Percentiles rank a stretch among this genome's conserved stretches.
phyloP scores from a whole-genome alignment of 805 yeast genomes.

The Sugiyamaella americana region DNA sequence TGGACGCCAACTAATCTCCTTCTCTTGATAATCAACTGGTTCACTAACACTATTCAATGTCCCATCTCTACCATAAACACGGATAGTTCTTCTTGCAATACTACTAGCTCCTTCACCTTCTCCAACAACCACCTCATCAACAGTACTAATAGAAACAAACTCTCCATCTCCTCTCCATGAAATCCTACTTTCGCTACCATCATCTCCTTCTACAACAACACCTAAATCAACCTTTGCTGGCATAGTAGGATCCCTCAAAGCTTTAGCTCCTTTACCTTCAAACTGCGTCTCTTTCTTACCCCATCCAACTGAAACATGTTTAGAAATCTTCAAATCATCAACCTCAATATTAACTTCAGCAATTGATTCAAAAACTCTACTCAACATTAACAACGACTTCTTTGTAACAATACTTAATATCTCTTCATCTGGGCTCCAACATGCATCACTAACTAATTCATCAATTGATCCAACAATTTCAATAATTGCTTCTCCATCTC shows the following conservation, averaged over 20 bases:
- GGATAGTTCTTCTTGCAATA: conserved; percentile 53
- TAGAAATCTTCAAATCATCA: conserved; percentile 61
- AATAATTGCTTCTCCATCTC: conserved; percentile 47
- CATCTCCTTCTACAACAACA: conserved; percentile 49
- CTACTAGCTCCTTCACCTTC: too few species aligned
- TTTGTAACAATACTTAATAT: conserved; percentile 63
- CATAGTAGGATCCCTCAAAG: conserved; percentile 79
- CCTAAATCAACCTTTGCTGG: conserved; percentile 69
- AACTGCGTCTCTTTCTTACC: conserved; percentile 96
- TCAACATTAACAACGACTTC: conserved; percentile 54
- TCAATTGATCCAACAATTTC: conserved; percentile 85
- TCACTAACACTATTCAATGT: conserved; percentile 75
- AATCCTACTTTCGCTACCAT: conserved; percentile 36
- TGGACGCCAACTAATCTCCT: conserved; percentile 78
- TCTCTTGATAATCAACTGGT: conserved; percentile 79
- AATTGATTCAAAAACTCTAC: conserved; percentile 74
- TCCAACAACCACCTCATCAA: conserved; percentile 40
- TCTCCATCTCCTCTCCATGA: conserved; percentile 98
- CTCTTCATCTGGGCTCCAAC: conserved; percentile 93
- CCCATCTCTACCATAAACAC: conserved; percentile 77
- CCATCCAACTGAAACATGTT: conserved; percentile 97
- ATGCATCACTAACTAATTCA: conserved; percentile 61
- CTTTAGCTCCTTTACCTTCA: conserved; percentile 84
- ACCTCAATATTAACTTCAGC: conserved; percentile 53
- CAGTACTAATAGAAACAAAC: conserved; percentile 60